Evolutionary conservation across 805 yeast genomes (phyloP), one percentile per base, ranked within the genome.

Genomic region (Yamadazyma akitaensis): DNA sequence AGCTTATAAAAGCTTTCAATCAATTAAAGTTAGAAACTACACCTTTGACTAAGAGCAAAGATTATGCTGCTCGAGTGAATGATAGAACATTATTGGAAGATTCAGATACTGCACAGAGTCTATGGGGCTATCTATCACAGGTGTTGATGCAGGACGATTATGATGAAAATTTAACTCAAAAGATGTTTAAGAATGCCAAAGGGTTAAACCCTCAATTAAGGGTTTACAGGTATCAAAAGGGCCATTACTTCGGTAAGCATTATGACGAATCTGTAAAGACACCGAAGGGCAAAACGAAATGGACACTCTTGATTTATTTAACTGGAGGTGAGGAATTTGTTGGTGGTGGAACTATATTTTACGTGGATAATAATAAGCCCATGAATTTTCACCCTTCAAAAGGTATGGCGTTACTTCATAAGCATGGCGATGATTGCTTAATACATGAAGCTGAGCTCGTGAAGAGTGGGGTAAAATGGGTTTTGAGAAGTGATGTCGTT

Each of bases 401-500:
- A 46, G 88, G 86, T 0, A 67, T 75, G 75, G 84, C 82, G 0
- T 64, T 82, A 36, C 60, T 82, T 40, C 88, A 82, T 54, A 80
- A 80, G 52, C 88, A 82, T 57, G 86, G 88, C 0, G 81, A 78
- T 49, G 84, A 81, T 51, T 82, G 87, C 58, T 56, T 82, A 49
- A 58, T 71, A 40, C 88, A 82, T 53, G 85, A 81, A 51, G 85
- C 79, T 2, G 76, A 76, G 49, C 48, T 67, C 40, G 85, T 82
- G 0, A 59, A 52, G 7, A 58, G 53, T 2, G 88, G 86, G 0
- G 77, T 64, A 25, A 82, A 82, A 57, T 82, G 86, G 87, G 80
- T 82, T 0, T 57, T 82, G 9, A 59, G 88, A 58, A 79, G 83
- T 48, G 86, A 81, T 56, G 75, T 81, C 24, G 75, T 74, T 4